These are phyloP conservation scores for Anastatica hierochuntica DNA, from an alignment of 345 rosid species.

Conservation along the genomic window DNA sequence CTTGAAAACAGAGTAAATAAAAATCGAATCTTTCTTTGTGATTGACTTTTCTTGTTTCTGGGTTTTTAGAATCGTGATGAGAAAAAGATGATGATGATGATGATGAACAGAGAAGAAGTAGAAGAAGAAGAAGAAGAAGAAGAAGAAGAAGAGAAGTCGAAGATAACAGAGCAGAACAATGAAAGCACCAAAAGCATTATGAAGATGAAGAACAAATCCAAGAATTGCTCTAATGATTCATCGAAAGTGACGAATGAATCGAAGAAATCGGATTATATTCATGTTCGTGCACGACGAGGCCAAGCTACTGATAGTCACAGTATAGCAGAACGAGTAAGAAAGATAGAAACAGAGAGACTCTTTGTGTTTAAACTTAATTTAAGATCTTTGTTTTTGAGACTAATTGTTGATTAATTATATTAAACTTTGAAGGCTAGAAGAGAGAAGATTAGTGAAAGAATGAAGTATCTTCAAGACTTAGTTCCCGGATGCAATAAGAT, in stretches of 20 bases:
- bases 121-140: neutral
- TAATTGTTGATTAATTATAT: no score
- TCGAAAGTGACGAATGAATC: slow-evolving; percentile 54
- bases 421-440: slow-evolving; percentile 58
- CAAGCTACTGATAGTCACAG: slow-evolving; percentile 99
- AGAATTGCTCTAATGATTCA: slow-evolving; percentile 45
- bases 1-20: no score
- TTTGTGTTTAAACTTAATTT: neutral
- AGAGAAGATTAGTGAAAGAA: slow-evolving; percentile 94
- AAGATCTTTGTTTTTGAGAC: neutral
- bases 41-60: neutral
- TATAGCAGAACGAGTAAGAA: slow-evolving; percentile 95
- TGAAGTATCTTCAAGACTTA: slow-evolving; percentile 92
- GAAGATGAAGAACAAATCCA: slow-evolving; percentile 25
- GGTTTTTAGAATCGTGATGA: slow-evolving; percentile 1
- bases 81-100: slow-evolving; percentile 8
- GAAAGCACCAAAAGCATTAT: slow-evolving; percentile 28
- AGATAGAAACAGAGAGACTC: neutral
- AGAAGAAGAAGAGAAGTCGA: slow-evolving; percentile 51
- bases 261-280: slow-evolving; percentile 87
- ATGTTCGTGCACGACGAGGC: slow-evolving; percentile 93
- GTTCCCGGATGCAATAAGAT: slow-evolving; percentile 98
- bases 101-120: neutral
- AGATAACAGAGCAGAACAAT: slow-evolving; percentile 39
- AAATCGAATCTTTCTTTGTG: neutral